Evolutionary conservation across 2,329 filamentous ascomycete species (phyloP), one percentile per base, ranked within the genome.

Genomic region (Karstenula rhodostoma): DNA sequence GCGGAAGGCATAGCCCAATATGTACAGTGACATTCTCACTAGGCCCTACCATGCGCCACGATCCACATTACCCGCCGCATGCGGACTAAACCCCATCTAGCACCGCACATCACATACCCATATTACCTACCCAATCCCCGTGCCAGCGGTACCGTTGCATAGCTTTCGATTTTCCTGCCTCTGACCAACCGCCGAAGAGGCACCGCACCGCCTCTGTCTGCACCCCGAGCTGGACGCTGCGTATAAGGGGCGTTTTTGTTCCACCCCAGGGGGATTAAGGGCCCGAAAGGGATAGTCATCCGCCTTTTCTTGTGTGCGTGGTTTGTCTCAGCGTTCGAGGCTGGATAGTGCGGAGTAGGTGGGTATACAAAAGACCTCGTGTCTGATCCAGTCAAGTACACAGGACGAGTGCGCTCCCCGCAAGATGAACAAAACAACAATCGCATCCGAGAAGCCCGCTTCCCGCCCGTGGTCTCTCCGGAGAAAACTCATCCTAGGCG

Each of bases 401-500:
- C 1, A 15, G 7, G 22, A 27, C 15, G 4, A 19, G 3, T 17
- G 3, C 23, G 23, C 44, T 27, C 5, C 44, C 19, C 27, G 25
- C 8, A 27, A 35, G 2, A 51, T 51, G 8, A 37, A 22, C 32
- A 3, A 19, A 23, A 23, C 47, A 50, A 33, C 17, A 3, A 29
- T 27, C 15, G 69, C 66, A 63, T 53, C 60, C 29, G n/a, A 48
- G 40, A 69, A 67, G 33, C 33, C 53, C 33, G 35, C 57, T 13
- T 53, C 43, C 23, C 56, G 35, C 13, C 57, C 60, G 44, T 70
- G 70, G 65, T 64, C 70, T 7, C 62, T 67, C 25, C 67, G 70
- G 1, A 65, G 67, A 19, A 74, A 73, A 54, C 44, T 74, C n/a
- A 43, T 77, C n/a, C 50, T 77, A 19, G 37, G 37, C 37, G 15